phyloP scores from a whole-genome alignment of 768 basidiomycete species.

The Xanthoconium stramineum region DNA sequence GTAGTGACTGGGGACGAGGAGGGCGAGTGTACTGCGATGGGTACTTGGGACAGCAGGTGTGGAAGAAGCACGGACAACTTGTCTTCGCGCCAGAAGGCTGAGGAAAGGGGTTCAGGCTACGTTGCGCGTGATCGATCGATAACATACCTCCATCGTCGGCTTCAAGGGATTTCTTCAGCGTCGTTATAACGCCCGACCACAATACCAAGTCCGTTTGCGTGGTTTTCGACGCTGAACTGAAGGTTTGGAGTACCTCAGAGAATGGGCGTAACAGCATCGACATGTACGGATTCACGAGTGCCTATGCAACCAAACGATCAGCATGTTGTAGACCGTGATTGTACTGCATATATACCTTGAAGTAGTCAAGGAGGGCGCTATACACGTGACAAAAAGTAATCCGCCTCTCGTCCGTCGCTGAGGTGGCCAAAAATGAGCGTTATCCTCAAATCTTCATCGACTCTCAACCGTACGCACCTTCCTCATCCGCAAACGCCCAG shows the following conservation, averaged over 20 bases:
- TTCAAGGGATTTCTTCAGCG: slow-evolving; percentile 65
- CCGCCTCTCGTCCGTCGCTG: slow-evolving; percentile 44
- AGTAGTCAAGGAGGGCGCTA: slow-evolving; percentile 72
- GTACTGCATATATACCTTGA: slow-evolving; percentile 59
- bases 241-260: slow-evolving; percentile 56
- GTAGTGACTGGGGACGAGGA: not conserved
- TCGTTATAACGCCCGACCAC: slow-evolving; percentile 62
- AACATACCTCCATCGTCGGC: slow-evolving; percentile 77
- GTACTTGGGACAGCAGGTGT: slow-evolving; percentile 63
- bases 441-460: not conserved
- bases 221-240: slow-evolving; percentile 27
- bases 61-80: slow-evolving; percentile 62
- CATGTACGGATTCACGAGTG: slow-evolving; percentile 90
- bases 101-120: not conserved
- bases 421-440: not conserved
- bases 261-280: slow-evolving; percentile 69
- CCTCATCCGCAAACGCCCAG: slow-evolving; percentile 78
- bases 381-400: slow-evolving; percentile 77
- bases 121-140: not conserved
- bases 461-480: slow-evolving; percentile 33
- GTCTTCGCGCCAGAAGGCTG: slow-evolving; percentile 90
- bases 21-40: slow-evolving; percentile 40
- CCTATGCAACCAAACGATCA: slow-evolving; percentile 38
- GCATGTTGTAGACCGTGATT: not conserved
- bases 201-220: slow-evolving; percentile 39